Evolutionary conservation across 2,329 filamentous ascomycete genomes (phyloP), one percentile per base, ranked within the genome.

Genomic region (Fusarium sp.): DNA sequence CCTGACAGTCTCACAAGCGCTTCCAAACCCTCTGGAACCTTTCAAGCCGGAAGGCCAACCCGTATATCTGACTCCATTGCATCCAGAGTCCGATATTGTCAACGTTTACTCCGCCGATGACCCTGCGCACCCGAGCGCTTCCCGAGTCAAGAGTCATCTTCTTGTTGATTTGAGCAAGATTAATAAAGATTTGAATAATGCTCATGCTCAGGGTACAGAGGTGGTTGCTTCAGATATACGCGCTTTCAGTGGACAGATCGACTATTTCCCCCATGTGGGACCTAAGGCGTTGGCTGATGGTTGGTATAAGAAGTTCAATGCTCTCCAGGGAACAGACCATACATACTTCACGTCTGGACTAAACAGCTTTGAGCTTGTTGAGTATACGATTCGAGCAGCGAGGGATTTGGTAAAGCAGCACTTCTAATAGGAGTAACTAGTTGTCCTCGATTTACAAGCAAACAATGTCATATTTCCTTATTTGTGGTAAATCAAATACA

Each of bases 361-460:
- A 2, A 54, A 54, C 19, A 47, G 51, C 10, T 54, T 47, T 30
- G 51, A 54, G 10, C 41, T 47, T 10, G 24, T 54, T 2, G 51
- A 54, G 19, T 47, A 54, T 1, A 54, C 51, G 0, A 54, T 54
- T 15, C 41, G 51, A 9, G 14, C 51, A 22, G 51, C 51, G 4
- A 54, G 51, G n/a, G 51, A 54, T 4, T n/a, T 54, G 1, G 41
- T 54, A 3, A 15, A 7, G 19, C 22, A 40, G 5, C 32, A 54
- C 20, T 54, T 54, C 22, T 53, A 4, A 24, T n/a, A 17, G 33
- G 13, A 32, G 15, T 28, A 28, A 28, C 9, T 11, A 10, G 28
- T 11, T 5, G 11, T 11, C 9, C 28, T 11, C 1, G 3, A 28
- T 28, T 5, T 1, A 10, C 11, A 10, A 11, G 11, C 11, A 4